Evolutionary conservation across 2,329 filamentous ascomycete genomes (phyloP), one percentile per base, ranked within the genome.

Genomic region (Amesomyces nigricolor): DNA sequence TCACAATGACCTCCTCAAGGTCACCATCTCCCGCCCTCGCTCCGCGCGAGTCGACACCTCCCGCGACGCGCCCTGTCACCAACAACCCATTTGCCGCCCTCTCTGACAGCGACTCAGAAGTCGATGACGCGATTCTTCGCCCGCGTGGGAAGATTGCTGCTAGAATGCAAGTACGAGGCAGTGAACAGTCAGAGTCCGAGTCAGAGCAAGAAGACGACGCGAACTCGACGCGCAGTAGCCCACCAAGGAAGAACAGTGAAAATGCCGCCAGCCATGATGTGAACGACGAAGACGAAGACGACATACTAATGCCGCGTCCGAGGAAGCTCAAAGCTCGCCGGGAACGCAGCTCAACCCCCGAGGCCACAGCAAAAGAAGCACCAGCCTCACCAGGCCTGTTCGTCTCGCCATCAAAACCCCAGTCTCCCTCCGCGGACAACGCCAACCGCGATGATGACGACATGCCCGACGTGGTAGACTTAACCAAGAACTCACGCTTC

Each of bases 101-200:
- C 29, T 52, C 49, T 51, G 50, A 58, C 60, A 54, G 56, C 57
- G 53, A 55, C 56, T 66, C 64, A 2, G 68, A 67, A 43, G 66
- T 69, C 7, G 68, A 78, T n/a, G 74, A 78, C 35, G 74, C 75
- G 11, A 72, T 79, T 47, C 69, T 78, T 2, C 73, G 75, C 44
- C 86, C 86, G 0, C 78, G 79, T 53, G 85, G 86, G 22, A 79
- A 80, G 51, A 74, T 89, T 62, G 85, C 85, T 11, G 78, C 85
- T 14, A 77, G 82, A 50, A 83, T 90, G 78, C 77, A 80, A 58
- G 77, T 53, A 4, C 56, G 62, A 13, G 47, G 47, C 11, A 67
- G 42, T 62, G 58, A 32, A 54, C 58, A 19, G 47, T 47, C 51
- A 62, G 63, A 61, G 38, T 66, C 62, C 8, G 62, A 62, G 22